Percentiles rank a stretch among this genome's conserved stretches.
Evolutionary conservation across 108 stramenopile species (phyloP).

Genomic region (Skeletonema potamos): DNA sequence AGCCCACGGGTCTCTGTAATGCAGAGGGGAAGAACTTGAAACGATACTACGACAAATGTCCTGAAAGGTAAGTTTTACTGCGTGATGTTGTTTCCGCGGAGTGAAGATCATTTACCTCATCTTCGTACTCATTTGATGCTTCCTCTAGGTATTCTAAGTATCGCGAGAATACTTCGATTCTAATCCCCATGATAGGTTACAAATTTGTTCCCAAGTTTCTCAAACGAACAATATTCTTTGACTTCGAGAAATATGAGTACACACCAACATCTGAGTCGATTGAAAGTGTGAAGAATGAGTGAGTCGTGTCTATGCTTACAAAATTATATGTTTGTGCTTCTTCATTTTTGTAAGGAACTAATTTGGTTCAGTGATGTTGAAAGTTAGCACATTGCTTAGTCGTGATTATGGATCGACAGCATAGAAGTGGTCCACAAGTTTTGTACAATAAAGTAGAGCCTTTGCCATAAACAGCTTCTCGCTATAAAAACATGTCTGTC

Average conservation of each 20-base stretch:
- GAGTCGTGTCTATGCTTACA: neutral
- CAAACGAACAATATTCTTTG: conserved; percentile 60
- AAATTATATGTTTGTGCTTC: neutral
- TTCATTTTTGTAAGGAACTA: neutral
- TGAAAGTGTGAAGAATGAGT: conserved; percentile 4
- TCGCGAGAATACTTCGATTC: conserved; percentile 55
- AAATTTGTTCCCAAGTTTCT: conserved; percentile 40
- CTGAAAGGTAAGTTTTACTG: too few species aligned
- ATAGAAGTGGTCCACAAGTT: neutral
- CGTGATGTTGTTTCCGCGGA: too few species aligned
- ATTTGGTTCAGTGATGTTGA: neutral
- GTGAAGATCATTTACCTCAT: too few species aligned
- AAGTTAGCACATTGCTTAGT: neutral
- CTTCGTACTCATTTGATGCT: too few species aligned
- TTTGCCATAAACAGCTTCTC: too few species aligned
- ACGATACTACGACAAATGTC: conserved; percentile 62
- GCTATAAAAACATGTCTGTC: neutral
- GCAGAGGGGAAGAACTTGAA: conserved; percentile 70
- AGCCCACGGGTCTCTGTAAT: conserved; percentile 61
- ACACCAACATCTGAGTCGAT: conserved; percentile 10
- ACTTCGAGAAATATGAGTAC: conserved; percentile 68
- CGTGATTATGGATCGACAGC: neutral
- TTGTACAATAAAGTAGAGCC: too few species aligned
- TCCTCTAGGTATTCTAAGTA: conserved; percentile 52
- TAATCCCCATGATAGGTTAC: conserved; percentile 68